phyloP scores from a whole-genome alignment of 768 basidiomycete species.

The Pleurotus platypus region DNA sequence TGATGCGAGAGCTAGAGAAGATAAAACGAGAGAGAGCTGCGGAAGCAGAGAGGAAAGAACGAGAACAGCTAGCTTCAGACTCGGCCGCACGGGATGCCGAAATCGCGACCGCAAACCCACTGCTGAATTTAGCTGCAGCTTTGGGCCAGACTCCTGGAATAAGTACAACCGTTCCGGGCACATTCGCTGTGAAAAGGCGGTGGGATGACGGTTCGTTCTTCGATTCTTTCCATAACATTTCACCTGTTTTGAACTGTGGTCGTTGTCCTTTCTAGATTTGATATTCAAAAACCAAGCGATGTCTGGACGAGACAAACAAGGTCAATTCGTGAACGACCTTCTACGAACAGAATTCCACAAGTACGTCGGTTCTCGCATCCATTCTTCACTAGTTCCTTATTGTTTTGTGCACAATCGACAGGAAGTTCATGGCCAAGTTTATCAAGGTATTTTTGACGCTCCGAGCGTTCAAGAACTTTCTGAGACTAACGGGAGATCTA shows the following conservation, averaged over 20 bases:
- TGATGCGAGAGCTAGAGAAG: constrained; percentile 96
- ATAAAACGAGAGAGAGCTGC: constrained; percentile 95
- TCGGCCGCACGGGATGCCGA: constrained; percentile 71
- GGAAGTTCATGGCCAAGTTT: constrained; percentile 92
- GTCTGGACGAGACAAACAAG: constrained; percentile 58
- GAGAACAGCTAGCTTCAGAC: constrained; percentile 61
- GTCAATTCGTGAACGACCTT: constrained; percentile 93
- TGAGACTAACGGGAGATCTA: constrained; percentile 9
- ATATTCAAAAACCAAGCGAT: constrained; percentile 99
- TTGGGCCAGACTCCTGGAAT: constrained; percentile 75
- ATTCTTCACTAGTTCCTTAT: constrained; percentile 1
- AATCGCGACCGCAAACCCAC: constrained; percentile 83
- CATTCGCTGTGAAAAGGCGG: constrained; percentile 87
- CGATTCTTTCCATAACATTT: neutral
- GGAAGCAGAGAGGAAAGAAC: constrained; percentile 82
- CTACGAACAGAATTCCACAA: constrained; percentile 92
- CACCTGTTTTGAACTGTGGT: neutral
- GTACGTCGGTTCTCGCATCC: constrained; percentile 38
- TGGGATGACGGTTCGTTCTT: constrained; percentile 86
- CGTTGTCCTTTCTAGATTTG: constrained; percentile 53
- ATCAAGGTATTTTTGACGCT: constrained; percentile 56
- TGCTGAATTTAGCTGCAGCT: constrained; percentile 89
- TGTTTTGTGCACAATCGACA: constrained; percentile 22
- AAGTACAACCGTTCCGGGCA: constrained; percentile 72
- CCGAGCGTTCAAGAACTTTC: neutral